Conservation (phyloP, 331 rosid species). For the Quercus tomentella region DNA sequence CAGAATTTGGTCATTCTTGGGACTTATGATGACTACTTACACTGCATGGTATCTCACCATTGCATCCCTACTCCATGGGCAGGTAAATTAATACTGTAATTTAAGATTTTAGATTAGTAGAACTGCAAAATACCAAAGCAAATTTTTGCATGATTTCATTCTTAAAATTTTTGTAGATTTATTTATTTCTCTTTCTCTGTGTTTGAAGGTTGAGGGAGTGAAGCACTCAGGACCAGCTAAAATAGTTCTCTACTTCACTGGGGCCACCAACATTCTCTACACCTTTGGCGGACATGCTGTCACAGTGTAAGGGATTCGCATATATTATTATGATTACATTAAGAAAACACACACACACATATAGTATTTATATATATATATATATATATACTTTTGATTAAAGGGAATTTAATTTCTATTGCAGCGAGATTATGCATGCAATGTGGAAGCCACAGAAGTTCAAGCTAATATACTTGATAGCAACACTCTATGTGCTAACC, state of each 20-base stretch:
- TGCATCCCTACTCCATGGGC: conserved; percentile 94
- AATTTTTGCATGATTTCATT: not conserved
- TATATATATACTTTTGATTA: not conserved
- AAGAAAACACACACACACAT: not conserved
- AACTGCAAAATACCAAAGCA: not conserved
- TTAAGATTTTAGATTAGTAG: not conserved
- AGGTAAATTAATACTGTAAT: conserved; percentile 34
- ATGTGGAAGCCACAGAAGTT: conserved; percentile 99
- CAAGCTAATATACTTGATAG: conserved; percentile 82
- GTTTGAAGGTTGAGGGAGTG: conserved; percentile 78
- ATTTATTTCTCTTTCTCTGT: not conserved
- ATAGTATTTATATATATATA: not conserved
- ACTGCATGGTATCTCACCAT: conserved; percentile 96
- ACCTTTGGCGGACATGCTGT: conserved; percentile 99
- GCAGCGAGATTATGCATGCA: conserved; percentile 98
- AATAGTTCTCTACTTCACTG: conserved; percentile 91
- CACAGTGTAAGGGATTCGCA: conserved; percentile 68
- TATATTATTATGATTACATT: not conserved
- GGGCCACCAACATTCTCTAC: conserved; percentile 97
- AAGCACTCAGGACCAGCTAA: conserved; percentile 88
- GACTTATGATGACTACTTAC: conserved; percentile 88
- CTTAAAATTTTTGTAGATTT: not conserved
- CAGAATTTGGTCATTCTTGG: conserved; percentile 94
- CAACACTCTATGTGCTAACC: conserved; percentile 87
- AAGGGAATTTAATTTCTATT: conserved; percentile 6